phyloP scores from a whole-genome alignment of 352 stramenopile species.

The Phytophthora palmivora region DNA sequence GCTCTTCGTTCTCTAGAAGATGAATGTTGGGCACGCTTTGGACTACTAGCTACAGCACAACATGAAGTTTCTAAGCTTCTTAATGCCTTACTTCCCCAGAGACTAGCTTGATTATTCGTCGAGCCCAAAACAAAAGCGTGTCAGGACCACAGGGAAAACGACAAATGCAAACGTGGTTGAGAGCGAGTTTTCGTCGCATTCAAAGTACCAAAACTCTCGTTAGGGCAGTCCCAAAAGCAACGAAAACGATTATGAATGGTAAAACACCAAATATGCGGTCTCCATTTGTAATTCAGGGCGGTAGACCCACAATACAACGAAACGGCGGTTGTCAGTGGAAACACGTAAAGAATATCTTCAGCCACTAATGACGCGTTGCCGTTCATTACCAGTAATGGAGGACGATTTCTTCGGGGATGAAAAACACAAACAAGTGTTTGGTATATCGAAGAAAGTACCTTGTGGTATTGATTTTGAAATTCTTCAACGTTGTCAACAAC shows the following conservation, averaged over 20 bases:
- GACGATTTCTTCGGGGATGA: slow-evolving; percentile 47
- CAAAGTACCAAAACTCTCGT: slow-evolving; percentile 1
- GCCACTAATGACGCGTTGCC: slow-evolving; percentile 46
- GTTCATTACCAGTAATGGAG: slow-evolving; percentile 60
- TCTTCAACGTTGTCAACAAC: slow-evolving; percentile 51
- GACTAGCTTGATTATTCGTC: neutral
- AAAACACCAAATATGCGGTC: neutral
- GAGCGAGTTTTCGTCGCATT: neutral
- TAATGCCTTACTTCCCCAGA: slow-evolving; percentile 9
- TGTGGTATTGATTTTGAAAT: slow-evolving; percentile 62
- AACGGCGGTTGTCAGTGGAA: slow-evolving; percentile 12
- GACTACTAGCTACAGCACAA: slow-evolving; percentile 46
- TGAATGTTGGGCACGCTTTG: slow-evolving; percentile 71
- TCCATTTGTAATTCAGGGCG: neutral
- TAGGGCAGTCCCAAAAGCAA: neutral
- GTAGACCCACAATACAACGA: neutral
- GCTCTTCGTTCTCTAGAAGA: slow-evolving; percentile 57
- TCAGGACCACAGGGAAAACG: neutral
- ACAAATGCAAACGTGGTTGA: neutral
- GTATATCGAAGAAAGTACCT: slow-evolving; percentile 40
- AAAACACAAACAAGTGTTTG: slow-evolving; percentile 33
- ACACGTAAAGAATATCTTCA: neutral
- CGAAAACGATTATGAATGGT: too few relatives aligned
- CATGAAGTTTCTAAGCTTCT: slow-evolving; percentile 32
- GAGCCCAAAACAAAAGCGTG: neutral